Conservation (phyloP, 805 yeast genomes). For the Yarrowia hollandica region DNA sequence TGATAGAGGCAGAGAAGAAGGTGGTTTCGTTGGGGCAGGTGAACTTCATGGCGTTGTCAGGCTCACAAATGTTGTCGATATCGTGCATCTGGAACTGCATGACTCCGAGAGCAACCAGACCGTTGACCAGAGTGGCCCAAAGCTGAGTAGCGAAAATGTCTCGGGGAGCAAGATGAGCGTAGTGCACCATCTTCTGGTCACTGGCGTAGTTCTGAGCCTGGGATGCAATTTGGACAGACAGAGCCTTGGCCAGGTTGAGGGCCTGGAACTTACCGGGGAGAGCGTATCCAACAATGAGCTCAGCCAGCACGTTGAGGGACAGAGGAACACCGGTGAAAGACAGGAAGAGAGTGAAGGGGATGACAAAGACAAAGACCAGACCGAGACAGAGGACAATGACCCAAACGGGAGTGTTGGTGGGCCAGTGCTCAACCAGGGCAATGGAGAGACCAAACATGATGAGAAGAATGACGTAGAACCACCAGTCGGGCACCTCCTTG, state of each 20-base stretch:
- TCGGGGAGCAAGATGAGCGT: constrained; percentile 59
- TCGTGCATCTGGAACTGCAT: constrained; percentile 42
- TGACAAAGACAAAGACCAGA: constrained; percentile 54
- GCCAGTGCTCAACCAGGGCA: constrained; percentile 43
- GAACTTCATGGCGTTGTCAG: constrained; percentile 33
- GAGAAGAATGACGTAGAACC: constrained; percentile 56
- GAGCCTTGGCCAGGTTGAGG: constrained; percentile 59
- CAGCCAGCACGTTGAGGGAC: constrained; percentile 61
- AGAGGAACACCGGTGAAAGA: constrained; percentile 59
- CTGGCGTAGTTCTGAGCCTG: constrained; percentile 57
- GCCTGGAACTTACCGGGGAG: constrained; percentile 64
- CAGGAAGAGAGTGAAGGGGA: constrained; percentile 58
- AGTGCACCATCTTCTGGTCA: constrained; percentile 63
- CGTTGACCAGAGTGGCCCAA: constrained; percentile 45
- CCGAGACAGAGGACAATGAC: constrained; percentile 58
- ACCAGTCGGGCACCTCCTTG: constrained; percentile 73
- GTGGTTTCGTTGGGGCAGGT: constrained; percentile 45
- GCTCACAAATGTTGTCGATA: constrained; percentile 38
- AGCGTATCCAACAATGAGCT: constrained; percentile 64
- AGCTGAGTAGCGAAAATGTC: constrained; percentile 49
- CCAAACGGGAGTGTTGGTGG: constrained; percentile 57
- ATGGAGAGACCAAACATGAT: constrained; percentile 45
- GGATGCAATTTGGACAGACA: constrained; percentile 60
- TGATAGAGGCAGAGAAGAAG: constrained; percentile 51
- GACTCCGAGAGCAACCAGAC: constrained; percentile 39